Evolutionary conservation across 441 rosid species (phyloP).

Genomic region (Erysimum cheiri): DNA sequence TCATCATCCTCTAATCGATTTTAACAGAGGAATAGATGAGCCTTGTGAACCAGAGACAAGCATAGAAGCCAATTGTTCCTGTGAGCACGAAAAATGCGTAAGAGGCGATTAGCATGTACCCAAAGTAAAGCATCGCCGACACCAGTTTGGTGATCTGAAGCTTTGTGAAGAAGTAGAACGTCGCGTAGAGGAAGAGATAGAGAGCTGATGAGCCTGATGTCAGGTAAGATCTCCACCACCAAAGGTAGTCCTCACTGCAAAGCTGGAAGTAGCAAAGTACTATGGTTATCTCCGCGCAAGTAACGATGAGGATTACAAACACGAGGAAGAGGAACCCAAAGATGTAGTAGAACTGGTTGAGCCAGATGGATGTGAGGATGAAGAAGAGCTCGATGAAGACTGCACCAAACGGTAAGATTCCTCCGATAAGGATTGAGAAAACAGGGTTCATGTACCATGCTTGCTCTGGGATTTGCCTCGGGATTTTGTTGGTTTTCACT

Average conservation of each 20-base stretch:
- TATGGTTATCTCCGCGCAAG: constrained; percentile 67
- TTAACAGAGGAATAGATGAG: constrained; percentile 76
- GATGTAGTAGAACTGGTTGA: constrained; percentile 75
- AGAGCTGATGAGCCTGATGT: constrained; percentile 75
- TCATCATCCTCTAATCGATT: constrained; percentile 52
- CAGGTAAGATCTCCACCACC: constrained; percentile 84
- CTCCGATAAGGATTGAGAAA: constrained; percentile 68
- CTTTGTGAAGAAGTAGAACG: constrained; percentile 74
- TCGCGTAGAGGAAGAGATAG: constrained; percentile 65
- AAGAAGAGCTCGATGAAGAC: constrained; percentile 74
- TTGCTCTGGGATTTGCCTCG: constrained; percentile 75
- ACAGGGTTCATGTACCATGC: constrained; percentile 78
- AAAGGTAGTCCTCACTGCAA: constrained; percentile 71
- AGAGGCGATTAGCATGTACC: constrained; percentile 69
- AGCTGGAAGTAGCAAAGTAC: constrained; percentile 79
- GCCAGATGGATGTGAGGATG: constrained; percentile 77
- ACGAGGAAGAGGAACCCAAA: constrained; percentile 73
- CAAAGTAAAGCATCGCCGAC: constrained; percentile 64
- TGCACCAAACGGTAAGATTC: constrained; percentile 71
- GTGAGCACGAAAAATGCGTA: constrained; percentile 69
- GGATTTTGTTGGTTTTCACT: constrained; percentile 73
- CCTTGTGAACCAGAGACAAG: constrained; percentile 75
- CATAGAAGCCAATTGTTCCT: constrained; percentile 67
- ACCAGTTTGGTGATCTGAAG: constrained; percentile 71
- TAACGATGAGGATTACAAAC: constrained; percentile 58